phyloP scores from a whole-genome alignment of 2,329 filamentous ascomycete genomes.

The Venturia carpophila region DNA sequence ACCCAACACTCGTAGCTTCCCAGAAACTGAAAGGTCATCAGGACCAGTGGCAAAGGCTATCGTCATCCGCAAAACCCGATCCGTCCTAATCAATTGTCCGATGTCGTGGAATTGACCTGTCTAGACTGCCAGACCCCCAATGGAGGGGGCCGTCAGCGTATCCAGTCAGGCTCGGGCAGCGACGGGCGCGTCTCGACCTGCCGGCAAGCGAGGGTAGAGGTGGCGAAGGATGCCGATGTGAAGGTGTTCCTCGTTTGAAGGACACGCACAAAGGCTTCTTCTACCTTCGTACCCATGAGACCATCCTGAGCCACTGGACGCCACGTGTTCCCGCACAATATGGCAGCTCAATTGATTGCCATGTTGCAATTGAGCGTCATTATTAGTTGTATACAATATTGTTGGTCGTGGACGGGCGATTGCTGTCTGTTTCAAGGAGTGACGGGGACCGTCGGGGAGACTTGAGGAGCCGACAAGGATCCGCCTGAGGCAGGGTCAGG shows the following conservation, averaged over 20 bases:
- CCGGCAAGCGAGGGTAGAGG: background rate
- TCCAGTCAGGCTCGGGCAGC: background rate
- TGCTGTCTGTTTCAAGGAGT: background rate
- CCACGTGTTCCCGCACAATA: constrained; percentile 7
- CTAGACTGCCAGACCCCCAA: background rate
- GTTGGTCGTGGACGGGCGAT: background rate
- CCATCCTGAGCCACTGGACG: constrained; percentile 2
- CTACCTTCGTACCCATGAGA: background rate
- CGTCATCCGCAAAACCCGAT: background rate
- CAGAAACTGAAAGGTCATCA: background rate
- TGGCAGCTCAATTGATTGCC: constrained; percentile 4
- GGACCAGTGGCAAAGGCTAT: background rate
- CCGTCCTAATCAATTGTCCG: background rate
- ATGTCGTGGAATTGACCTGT: constrained; percentile 10
- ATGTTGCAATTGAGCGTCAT: background rate
- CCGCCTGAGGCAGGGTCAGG: constrained; percentile 5
- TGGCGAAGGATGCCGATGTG: background rate
- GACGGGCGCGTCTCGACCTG: background rate
- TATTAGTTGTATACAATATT: no score
- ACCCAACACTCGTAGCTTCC: background rate
- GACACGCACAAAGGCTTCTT: constrained; percentile 5
- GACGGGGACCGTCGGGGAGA: background rate
- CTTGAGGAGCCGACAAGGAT: background rate
- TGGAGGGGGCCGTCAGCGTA: background rate
- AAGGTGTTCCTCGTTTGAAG: background rate